Conservation (phyloP, 805 yeast species). For the Yamadazyma akitaensis region DNA sequence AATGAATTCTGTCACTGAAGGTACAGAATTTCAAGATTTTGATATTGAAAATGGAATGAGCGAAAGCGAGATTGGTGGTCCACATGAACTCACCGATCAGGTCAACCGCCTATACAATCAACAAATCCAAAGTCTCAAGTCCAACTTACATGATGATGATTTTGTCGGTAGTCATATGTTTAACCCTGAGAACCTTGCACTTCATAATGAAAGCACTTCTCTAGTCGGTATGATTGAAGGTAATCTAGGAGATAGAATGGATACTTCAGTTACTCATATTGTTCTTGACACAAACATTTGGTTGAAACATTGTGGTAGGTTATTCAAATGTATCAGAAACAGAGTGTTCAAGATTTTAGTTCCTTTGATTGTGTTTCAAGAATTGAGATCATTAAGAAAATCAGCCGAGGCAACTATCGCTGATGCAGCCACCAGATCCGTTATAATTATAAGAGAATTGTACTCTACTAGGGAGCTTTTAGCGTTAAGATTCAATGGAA, state of each 20-base stretch:
- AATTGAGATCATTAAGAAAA: conserved; percentile 64
- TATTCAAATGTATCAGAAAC: conserved; percentile 64
- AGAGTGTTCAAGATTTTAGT: conserved; percentile 58
- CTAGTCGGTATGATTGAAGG: conserved; percentile 32
- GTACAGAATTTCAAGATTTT: background rate
- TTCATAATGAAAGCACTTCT: conserved; percentile 11
- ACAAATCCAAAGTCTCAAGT: conserved; percentile 18
- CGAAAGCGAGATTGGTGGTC: conserved; percentile 19
- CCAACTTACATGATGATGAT: conserved; percentile 18
- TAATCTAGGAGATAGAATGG: conserved; percentile 55
- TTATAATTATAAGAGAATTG: conserved; percentile 66
- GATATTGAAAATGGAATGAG: conserved; percentile 7
- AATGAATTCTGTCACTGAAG: background rate
- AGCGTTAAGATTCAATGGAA: conserved; percentile 68
- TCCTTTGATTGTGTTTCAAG: conserved; percentile 77
- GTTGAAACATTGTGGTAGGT: conserved; percentile 76
- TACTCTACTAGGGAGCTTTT: conserved; percentile 52
- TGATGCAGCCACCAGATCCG: conserved; percentile 79
- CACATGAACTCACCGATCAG: conserved; percentile 11
- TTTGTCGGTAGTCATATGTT: conserved; percentile 21
- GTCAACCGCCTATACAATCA: conserved; percentile 18
- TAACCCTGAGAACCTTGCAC: conserved; percentile 18
- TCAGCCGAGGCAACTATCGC: conserved; percentile 70
- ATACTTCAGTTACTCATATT: conserved; percentile 52
- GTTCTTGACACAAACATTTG: conserved; percentile 77